Base-by-base conservation (phyloP, 108 stramenopile genomes). In the Pseudonitzschia delicatissima region DNA sequence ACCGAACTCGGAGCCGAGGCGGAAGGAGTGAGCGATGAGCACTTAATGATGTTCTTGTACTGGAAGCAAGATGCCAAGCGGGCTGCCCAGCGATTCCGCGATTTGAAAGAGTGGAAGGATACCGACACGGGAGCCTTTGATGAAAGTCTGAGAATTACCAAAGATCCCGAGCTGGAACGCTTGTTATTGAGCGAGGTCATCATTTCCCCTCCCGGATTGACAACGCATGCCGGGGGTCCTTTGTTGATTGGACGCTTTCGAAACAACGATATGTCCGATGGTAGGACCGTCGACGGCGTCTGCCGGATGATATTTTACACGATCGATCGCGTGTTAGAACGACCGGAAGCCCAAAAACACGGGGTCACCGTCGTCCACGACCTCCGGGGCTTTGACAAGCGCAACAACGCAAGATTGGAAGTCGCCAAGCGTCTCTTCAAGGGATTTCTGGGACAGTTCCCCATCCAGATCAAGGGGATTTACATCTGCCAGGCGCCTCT, bases 221-320 rank as follows among this genome's bases (percentile, higher is more conserved):
- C 6, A 5, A 64, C 74, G 20, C 75, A 59, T 23, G 39, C 29
- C 18, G 78, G 78, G 4, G 44, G 69, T 8, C 49, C 73, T 5
- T 13, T 79, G 1, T 18, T 75, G 39, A 53, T 74, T 61, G 73
- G 64, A 5, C 69, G 78, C n/a, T 59, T 79, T 2, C 73, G 74
- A 0, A 63, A 71, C 49, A 71, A 75, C 50, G 78, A 79, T 44
- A 75, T 79, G 73, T 66, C 29, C 35, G 78, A 79, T 71, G 78
- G 78, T 1, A 47, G 69, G 17, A 75, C 73, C 11, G 33, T 63
- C 18, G 45, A 57, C 11, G 74, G 64, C n/a, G 65, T 67, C 40
- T 60, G 48, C 29, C 69, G 74, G 20, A 72, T 69, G 72, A 17
- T 75, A 20, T 67, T 75, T 29, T 79, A 75, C 42, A 79, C 69